Base-by-base conservation (phyloP, 2,329 filamentous ascomycete species). In the Fusarium palustre region DNA sequence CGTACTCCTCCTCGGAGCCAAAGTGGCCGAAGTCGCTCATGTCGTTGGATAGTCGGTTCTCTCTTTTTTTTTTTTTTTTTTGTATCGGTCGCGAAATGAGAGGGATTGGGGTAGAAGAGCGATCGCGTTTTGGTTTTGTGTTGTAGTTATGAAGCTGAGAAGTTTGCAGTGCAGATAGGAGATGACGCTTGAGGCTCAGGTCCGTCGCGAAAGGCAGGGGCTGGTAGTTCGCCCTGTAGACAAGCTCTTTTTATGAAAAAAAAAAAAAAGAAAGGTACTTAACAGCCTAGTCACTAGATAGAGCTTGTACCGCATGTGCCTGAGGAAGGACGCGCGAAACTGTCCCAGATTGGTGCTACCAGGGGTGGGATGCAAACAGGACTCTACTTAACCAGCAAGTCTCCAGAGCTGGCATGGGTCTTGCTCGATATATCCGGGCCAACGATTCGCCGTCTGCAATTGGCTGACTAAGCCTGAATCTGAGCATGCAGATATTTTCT, bases 1-100 rank as follows among this genome's bases (percentile, higher is more conserved):
- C 87, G 78, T 91, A 93, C 82, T 96, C 92, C 81, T 95, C 92
- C 39, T 95, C 92, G 25, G 88, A 87, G 75, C 89, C 90, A 78
- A 88, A 93, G 75, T 88, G 86, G 69, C 81, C 82, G 80, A 91
- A 91, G 80, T 93, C 91, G 74, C 88, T 87, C 91, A 93, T 93
- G 70, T 68, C 75, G 69, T 64, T 59, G 33, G 62, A 52, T 59
- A 11, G 33, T 57, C 52, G 56, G 45, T 58, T 22, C 30, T 39
- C 30, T 15, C 15, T 33, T 30, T 28, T 41, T 47, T 33, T 39
- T 15, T 16, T 33, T 30, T 28, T 41, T 49, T 33, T 39, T 28
- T 41, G 49, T 46, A 24, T 50, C 55, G 28, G 56, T 68, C 66
- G 71, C 66, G 57, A 54, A 18, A 25, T 48, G 47, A 36, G 47